Conservation (phyloP, 2,329 filamentous ascomycete species). For the Colletotrichum sp. region DNA sequence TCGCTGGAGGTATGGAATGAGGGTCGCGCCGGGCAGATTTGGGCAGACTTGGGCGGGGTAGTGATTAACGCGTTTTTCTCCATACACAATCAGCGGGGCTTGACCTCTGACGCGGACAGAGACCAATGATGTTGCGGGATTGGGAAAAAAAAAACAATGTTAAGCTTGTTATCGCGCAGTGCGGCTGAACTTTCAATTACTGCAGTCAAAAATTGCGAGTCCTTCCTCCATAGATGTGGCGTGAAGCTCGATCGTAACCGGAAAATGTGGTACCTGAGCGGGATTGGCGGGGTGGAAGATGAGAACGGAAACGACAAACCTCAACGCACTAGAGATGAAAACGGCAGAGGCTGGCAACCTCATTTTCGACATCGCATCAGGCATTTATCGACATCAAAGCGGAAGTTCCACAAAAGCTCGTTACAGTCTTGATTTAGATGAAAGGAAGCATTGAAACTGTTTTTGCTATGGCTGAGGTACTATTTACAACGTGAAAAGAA, state of each 20-base stretch:
- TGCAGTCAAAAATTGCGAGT: background rate
- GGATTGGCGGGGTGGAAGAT: background rate
- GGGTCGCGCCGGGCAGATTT: background rate
- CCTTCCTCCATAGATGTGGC: background rate
- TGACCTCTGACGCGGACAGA: background rate
- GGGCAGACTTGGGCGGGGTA: background rate
- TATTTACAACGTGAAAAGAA: background rate
- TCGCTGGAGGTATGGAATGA: background rate
- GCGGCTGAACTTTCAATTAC: background rate
- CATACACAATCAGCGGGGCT: background rate
- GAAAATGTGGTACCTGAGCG: background rate
- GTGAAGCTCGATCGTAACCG: background rate
- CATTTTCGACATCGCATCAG: background rate
- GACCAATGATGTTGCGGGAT: background rate
- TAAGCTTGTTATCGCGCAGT: background rate
- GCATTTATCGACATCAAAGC: background rate
- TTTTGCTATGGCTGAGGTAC: background rate
- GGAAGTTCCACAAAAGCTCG: background rate
- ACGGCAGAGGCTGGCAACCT: background rate
- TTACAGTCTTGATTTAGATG: background rate
- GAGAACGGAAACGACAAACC: background rate
- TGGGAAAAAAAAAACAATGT: background rate
- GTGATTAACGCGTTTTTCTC: background rate
- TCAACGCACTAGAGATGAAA: background rate
- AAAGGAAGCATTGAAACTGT: background rate